Percentiles rank a stretch among this genome's conserved stretches.
Conservation (phyloP, 371 early-diverging fungal genomes). For the Nematocida ausubeli region DNA sequence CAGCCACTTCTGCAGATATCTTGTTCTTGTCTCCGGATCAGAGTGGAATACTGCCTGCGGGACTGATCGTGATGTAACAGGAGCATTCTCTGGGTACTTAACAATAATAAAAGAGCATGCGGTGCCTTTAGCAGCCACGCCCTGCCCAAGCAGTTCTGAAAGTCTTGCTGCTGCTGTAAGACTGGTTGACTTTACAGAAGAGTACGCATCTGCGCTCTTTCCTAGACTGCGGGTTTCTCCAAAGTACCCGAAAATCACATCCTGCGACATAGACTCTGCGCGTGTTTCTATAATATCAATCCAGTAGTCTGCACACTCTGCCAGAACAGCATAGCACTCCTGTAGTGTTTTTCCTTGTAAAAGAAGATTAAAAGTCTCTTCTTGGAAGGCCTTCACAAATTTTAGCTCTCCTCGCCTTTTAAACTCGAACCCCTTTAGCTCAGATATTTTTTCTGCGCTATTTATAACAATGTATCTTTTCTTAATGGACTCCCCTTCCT, state of each 20-base stretch:
- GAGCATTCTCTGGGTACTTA: conserved; percentile 75
- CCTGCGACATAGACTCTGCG: conserved; percentile 77
- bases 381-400: conserved; percentile 93
- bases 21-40: conserved; percentile 74
- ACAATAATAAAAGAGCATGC: conserved; percentile 92
- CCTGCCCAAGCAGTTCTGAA: conserved; percentile 88
- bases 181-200: conserved; percentile 82
- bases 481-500: conserved; percentile 89
- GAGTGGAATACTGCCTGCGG: conserved; percentile 89
- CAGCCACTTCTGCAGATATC: conserved; percentile 86
- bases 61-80: conserved; percentile 88
- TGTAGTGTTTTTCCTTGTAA: conserved; percentile 77
- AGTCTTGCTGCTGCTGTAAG: conserved; percentile 88
- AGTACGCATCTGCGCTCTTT: conserved; percentile 84
- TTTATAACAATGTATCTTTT: conserved; percentile 97
- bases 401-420: conserved; percentile 97
- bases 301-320: conserved; percentile 83
- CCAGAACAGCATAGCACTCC: conserved; percentile 84
- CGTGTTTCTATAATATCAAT: conserved; percentile 81
- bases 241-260: conserved; percentile 88
- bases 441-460: conserved; percentile 83
- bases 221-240: conserved; percentile 94
- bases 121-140: conserved; percentile 90
- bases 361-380: conserved; percentile 83
- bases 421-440: conserved; percentile 98